Base-by-base conservation (phyloP, 805 yeast species). In the Yarrowia sp. region DNA sequence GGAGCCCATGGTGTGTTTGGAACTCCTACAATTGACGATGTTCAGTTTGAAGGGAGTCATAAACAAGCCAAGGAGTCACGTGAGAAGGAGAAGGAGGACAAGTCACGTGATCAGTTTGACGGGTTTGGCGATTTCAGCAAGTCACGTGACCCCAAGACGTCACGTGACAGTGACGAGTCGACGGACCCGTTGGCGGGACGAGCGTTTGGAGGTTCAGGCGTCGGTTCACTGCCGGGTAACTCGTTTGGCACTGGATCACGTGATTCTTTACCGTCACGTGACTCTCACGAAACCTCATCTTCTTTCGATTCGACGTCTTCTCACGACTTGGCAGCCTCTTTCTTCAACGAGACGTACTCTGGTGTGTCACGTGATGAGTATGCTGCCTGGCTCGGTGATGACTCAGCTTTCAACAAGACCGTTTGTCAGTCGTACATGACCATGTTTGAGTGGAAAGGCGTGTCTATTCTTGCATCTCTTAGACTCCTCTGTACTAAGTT, bases 401-500 rank as follows among this genome's bases (percentile, higher is more conserved):
- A 69, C 7, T 67, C 68, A 8, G 68, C 68, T 9, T 71, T 70
- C 22, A 73, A 74, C 63, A 33, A 65, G 4, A 66, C 67, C 3
- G 73, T 79, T 0, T 73, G 82, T 50, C 65, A 57, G 9, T 74
- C 74, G 38, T 80, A 78, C 69, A 72, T 83, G 74, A 61, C 67
- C 2, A 67, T 80, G 14, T 77, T 81, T 63, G 70, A 74, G 44
- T 83, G 82, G 63, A 76, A 81, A 74, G 80, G 81, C 55, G 70
- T 78, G n/a, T 82, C 84, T 65, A 75, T 90, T 51, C 76, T 89
- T 45, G 74, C 75, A 1, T 79, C 91, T 1, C 79, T 91, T 15
- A 77, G 91, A 36, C 74, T 74, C 50, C 76, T 90, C 36, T 90
- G 96, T 69, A 80, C 82, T 42, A 83, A 80, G 68, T 72, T 90